Evolutionary conservation across 106 monocot species (phyloP).

Genomic region (Dioscorea dumetorum): DNA sequence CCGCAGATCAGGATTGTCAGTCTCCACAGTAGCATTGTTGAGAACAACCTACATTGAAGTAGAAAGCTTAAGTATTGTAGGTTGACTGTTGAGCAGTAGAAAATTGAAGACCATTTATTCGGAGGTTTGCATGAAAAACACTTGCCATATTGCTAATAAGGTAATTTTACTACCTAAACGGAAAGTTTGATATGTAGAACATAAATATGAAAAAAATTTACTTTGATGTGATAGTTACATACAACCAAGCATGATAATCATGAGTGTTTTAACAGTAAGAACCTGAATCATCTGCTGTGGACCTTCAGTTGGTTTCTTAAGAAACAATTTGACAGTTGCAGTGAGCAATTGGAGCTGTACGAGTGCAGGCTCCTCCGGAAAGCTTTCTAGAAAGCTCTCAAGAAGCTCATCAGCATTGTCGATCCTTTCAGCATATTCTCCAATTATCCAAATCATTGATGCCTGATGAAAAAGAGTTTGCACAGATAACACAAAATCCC

Average conservation of each 20-base stretch:
- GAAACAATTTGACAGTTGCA: constrained; percentile 97
- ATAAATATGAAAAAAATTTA: no score
- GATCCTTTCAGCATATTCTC: constrained; percentile 99
- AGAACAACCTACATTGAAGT: constrained; percentile 55
- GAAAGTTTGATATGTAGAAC: no score
- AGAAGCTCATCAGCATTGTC: constrained; percentile 99
- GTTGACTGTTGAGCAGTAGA: no score
- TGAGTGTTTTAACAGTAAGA: background rate
- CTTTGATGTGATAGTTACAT: no score
- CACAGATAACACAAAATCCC: no score
- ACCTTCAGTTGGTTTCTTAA: constrained; percentile 98
- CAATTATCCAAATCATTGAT: constrained; percentile 99
- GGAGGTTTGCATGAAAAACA: no score
- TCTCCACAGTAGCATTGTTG: constrained; percentile 98
- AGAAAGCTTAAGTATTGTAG: no score
- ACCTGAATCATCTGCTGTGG: constrained; percentile 99
- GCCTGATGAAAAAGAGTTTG: constrained; percentile 29
- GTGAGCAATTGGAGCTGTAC: constrained; percentile 94
- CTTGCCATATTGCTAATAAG: no score
- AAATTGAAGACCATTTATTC: no score
- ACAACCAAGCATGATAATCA: no score
- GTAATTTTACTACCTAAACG: no score
- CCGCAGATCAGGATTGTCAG: constrained; percentile 95
- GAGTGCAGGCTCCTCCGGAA: constrained; percentile 93
- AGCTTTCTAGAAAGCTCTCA: constrained; percentile 94